These are phyloP conservation scores for Coemansia sp. DNA, from an alignment of 371 early-diverging fungal genomes.

Conservation along the genomic window DNA sequence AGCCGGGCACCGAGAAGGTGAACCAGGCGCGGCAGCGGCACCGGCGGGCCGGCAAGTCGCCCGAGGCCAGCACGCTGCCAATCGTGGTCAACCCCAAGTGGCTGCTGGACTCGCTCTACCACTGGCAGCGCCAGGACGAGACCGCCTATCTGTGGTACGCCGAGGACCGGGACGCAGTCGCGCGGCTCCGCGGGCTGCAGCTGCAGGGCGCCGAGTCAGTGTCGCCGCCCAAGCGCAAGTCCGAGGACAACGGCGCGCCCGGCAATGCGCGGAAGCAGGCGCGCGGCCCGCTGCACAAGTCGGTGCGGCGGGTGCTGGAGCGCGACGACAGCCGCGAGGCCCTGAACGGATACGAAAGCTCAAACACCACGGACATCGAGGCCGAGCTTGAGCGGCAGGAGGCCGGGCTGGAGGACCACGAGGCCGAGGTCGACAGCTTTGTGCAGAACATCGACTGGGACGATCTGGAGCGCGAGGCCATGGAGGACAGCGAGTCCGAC, in stretches of 20 bases:
- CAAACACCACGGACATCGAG: constrained; percentile 46
- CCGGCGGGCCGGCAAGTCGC: background rate
- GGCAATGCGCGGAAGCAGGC: background rate
- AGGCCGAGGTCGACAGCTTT: constrained; percentile 37
- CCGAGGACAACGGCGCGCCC: constrained; percentile 3
- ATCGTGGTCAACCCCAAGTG: constrained; percentile 45
- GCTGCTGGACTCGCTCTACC: constrained; percentile 47
- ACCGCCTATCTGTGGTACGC: constrained; percentile 33
- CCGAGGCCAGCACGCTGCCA: constrained; percentile 8
- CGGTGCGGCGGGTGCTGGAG: constrained; percentile 18
- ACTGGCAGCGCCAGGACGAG: constrained; percentile 46
- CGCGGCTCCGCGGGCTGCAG: constrained; percentile 1
- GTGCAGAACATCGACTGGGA: constrained; percentile 51
- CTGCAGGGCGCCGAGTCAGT: background rate
- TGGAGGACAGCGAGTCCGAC: constrained; percentile 48
- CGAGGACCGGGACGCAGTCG: constrained; percentile 20
- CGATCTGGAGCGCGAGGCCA: constrained; percentile 50
- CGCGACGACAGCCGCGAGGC: background rate
- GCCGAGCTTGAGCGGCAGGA: constrained; percentile 47
- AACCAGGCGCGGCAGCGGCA: constrained; percentile 30
- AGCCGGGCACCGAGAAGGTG: constrained; percentile 49
- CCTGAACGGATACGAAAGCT: constrained; percentile 20
- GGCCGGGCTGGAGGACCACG: constrained; percentile 29
- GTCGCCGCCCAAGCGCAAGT: constrained; percentile 23
- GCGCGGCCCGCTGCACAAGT: background rate